Percentiles rank a stretch among this genome's conserved stretches.
Evolutionary conservation across 1,284 basidiomycete species (phyloP).

Genomic region (Ceratobasidium sp.): DNA sequence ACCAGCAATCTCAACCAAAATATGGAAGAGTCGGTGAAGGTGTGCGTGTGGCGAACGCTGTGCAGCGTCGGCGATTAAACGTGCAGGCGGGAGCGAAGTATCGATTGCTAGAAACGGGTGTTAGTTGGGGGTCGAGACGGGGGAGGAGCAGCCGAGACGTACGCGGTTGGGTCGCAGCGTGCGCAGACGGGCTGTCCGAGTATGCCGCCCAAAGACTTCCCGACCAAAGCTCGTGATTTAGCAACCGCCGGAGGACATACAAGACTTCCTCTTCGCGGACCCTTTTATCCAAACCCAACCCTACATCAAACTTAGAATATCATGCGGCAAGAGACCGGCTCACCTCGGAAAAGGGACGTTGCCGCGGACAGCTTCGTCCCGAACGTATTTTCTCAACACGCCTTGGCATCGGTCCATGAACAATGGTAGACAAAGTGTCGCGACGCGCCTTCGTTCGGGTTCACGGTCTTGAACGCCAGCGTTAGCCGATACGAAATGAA

Average conservation of each 20-base stretch:
- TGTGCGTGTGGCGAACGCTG: conserved; percentile 80
- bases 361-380: conserved; percentile 84
- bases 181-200: conserved; percentile 69
- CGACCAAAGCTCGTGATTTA: conserved; percentile 73
- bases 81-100: conserved; percentile 59
- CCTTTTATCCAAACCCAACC: conserved; percentile 57
- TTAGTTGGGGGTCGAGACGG: background rate
- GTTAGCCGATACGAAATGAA: background rate
- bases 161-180: conserved; percentile 67
- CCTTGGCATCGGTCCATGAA: conserved; percentile 78
- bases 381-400: conserved; percentile 77
- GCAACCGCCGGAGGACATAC: conserved; percentile 83
- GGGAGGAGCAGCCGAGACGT: conserved; percentile 49
- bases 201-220: conserved; percentile 80
- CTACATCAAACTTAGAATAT: background rate
- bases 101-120: conserved; percentile 57
- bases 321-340: conserved; percentile 36
- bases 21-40: conserved; percentile 84
- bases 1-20: conserved; percentile 77
- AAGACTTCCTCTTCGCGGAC: conserved; percentile 89
- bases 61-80: conserved; percentile 71
- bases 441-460: conserved; percentile 69
- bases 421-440: conserved; percentile 73
- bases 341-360: conserved; percentile 86
- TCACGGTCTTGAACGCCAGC: conserved; percentile 64